A percentile compares a stretch with the other conserved stretches of the same genome.
phyloP scores from a whole-genome alignment of 1,284 basidiomycete genomes.

The Xerocomus nothofagi region DNA sequence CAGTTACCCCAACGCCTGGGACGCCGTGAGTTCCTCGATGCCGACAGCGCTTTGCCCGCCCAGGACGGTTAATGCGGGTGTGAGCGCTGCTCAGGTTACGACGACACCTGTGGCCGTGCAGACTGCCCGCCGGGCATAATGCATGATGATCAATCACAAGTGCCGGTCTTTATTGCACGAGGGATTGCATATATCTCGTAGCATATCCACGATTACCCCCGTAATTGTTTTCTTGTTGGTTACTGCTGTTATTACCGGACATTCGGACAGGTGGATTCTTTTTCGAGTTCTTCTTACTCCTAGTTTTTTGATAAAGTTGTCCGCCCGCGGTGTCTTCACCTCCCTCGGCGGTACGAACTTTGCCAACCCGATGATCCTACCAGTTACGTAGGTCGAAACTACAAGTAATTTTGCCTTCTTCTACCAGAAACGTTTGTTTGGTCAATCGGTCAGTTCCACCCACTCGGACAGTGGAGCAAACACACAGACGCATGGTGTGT shows the following conservation, averaged over 20 bases:
- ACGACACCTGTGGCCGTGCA: constrained; percentile 5
- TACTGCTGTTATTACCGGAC: not conserved
- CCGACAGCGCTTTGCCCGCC: constrained; percentile 49
- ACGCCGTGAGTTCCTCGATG: constrained; percentile 46
- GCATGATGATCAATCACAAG: constrained; percentile 3
- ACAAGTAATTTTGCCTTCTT: not conserved
- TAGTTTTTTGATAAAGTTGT: not conserved
- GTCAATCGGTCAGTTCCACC: not conserved
- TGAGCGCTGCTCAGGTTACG: constrained; percentile 8
- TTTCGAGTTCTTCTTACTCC: constrained; percentile 1
- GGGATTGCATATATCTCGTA: not conserved
- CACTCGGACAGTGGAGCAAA: not conserved
- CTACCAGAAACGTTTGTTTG: not conserved
- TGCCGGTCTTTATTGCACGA: not conserved
- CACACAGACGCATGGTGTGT: not conserved
- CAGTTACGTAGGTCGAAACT: not conserved
- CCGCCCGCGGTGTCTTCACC: constrained; percentile 11
- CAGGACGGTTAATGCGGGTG: constrained; percentile 29
- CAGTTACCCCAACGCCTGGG: constrained; percentile 64
- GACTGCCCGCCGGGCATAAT: constrained; percentile 8
- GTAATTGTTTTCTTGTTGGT: constrained; percentile 5
- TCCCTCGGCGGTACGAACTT: not conserved
- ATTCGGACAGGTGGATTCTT: not conserved
- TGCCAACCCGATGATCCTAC: constrained; percentile 4
- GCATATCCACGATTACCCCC: not conserved